Evolutionary conservation across 768 basidiomycete genomes (phyloP).

Genomic region (Russula olivacea): DNA sequence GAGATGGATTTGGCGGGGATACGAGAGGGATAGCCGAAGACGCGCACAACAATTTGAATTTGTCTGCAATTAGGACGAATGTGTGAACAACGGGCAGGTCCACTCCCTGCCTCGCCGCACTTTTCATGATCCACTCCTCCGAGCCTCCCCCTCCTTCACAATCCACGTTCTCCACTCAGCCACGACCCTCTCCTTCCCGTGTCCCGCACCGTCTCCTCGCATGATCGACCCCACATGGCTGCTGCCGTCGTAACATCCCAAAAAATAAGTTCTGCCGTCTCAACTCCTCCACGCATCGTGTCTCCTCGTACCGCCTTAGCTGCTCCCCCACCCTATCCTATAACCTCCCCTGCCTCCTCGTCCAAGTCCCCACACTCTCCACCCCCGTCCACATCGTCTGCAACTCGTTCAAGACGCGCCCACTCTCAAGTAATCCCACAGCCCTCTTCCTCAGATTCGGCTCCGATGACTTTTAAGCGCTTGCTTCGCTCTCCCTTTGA

Average conservation of each 20-base stretch:
- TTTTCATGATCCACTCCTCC: too few relatives aligned
- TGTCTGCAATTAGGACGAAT: neutral
- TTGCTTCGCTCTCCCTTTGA: conserved; percentile 59
- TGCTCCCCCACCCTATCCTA: neutral
- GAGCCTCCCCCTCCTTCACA: too few relatives aligned
- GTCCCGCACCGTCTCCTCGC: conserved; percentile 1
- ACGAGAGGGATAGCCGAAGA: neutral
- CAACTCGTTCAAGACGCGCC: neutral
- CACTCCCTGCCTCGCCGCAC: neutral
- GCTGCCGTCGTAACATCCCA: conserved; percentile 39
- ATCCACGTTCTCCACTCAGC: too few relatives aligned
- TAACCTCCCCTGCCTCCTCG: conserved; percentile 24
- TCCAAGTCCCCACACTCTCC: conserved; percentile 31
- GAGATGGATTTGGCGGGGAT: neutral
- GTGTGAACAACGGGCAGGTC: too few relatives aligned
- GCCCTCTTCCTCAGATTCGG: conserved; percentile 27
- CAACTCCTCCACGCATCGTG: conserved; percentile 44
- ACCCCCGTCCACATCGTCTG: conserved; percentile 28
- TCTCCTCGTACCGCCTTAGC: conserved; percentile 28
- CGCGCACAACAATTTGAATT: neutral
- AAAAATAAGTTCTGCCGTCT: conserved; percentile 34
- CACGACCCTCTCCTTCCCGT: neutral
- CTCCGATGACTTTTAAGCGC: conserved; percentile 54
- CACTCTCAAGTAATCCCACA: neutral
- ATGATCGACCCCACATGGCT: conserved; percentile 39